phyloP scores from a whole-genome alignment of 192 early-diverging fungal genomes.

The Podila verticillata region DNA sequence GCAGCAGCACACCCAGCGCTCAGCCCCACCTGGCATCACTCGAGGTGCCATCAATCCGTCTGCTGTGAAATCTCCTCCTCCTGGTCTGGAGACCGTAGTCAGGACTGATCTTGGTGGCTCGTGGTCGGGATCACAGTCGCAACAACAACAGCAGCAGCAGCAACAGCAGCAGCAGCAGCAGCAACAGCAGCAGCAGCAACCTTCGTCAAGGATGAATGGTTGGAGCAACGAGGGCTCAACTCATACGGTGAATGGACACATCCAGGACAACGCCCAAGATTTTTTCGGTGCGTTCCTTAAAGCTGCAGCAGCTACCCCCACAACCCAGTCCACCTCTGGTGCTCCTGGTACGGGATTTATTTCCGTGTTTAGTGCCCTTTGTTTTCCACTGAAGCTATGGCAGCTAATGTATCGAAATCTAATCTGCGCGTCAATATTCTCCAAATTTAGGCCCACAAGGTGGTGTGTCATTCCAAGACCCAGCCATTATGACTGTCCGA shows the following conservation, averaged over 20 bases:
- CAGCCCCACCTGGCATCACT: constrained; percentile 38
- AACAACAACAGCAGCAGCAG: constrained; percentile 40
- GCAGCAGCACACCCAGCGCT: constrained; percentile 31
- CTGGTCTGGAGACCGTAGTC: constrained; percentile 28
- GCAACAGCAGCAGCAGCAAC: background rate
- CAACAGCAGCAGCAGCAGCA: constrained; percentile 16
- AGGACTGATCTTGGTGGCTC: constrained; percentile 14
- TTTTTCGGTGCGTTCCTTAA: constrained; percentile 67
- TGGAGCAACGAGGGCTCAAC: constrained; percentile 18
- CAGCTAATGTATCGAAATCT: too few species aligned
- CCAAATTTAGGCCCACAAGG: constrained; percentile 3
- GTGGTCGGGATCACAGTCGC: constrained; percentile 23
- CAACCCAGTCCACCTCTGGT: constrained; percentile 1
- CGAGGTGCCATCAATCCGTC: constrained; percentile 23
- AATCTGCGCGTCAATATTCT: background rate
- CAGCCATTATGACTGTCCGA: constrained; percentile 67
- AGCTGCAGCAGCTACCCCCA: constrained; percentile 51
- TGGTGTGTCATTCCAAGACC: constrained; percentile 59
- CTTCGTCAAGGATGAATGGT: constrained; percentile 23
- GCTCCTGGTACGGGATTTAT: background rate
- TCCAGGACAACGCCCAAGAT: constrained; percentile 54
- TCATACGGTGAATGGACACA: constrained; percentile 7
- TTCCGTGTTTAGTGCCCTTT: background rate
- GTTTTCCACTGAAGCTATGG: background rate
- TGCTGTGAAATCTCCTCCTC: constrained; percentile 37